Base-by-base conservation (phyloP, 805 yeast species). In the Ogataea nitratoaversa region DNA sequence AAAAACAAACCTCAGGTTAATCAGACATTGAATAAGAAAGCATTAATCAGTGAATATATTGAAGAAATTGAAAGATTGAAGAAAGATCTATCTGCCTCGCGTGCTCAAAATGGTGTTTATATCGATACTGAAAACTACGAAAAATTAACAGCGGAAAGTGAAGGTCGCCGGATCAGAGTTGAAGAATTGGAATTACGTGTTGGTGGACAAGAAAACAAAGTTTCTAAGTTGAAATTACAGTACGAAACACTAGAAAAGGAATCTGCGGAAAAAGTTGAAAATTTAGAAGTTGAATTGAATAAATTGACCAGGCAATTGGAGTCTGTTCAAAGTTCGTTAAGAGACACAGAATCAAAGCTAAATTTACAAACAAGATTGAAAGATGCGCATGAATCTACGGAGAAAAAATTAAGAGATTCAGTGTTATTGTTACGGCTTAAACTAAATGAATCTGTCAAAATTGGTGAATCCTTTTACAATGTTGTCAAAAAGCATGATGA, bases 1-100 rank as follows among this genome's bases (percentile, higher is more conserved):
- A 77, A 76, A 52, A 82, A 82, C 56, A 78, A 73, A 55, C 86
- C 86, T 2, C 86, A 87, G 67, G 59, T 77, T 34, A 80, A 81
- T 11, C 78, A 74, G 40, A 68, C 72, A 28, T 59, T 86, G 74
- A 52, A 86, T 48, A 74, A 84, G 63, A 71, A 77, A 60, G 51
- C 75, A 56, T 49, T 76, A 52, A 58, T 82, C 53, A 58, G 71
- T 53, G 76, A 82, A 55, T 68, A 72, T 61, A 65, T 74, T 54
- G 53, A 69, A 49, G 74, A 83, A 63, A 70, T 76, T 60, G 72
- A 76, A 63, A 56, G 74, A 46, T 59, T 82, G 27, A 72, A 78
- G 48, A 68, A 70, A 29, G 93, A 84, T 51, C 65, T 85, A 35
- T 59, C 64, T 24, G 83, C 89, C 1, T 70, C 87, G 0, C 66